phyloP scores from a whole-genome alignment of 495 filamentous ascomycete species.

The Geoglossum glabrum region DNA sequence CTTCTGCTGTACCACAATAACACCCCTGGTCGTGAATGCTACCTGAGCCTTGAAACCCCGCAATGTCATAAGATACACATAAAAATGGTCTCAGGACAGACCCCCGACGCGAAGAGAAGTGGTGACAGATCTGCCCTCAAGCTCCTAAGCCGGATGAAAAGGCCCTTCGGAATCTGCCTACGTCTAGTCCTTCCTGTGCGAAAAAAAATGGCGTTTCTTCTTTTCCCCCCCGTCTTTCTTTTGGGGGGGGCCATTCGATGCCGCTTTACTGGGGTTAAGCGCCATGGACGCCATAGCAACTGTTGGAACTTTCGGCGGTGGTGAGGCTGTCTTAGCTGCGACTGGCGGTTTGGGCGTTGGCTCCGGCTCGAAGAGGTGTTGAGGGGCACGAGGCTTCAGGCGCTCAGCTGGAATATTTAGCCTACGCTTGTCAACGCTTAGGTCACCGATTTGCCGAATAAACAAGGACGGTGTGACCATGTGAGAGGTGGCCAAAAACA shows the following conservation, averaged over 20 bases:
- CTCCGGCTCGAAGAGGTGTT: constrained; percentile 70
- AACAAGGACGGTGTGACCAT: constrained; percentile 72
- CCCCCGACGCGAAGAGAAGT: background rate
- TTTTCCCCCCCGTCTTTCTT: constrained; percentile 2
- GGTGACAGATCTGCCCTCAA: background rate
- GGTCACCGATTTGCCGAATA: constrained; percentile 59
- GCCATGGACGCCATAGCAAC: constrained; percentile 1
- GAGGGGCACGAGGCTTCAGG: constrained; percentile 61
- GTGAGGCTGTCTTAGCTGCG: constrained; percentile 1
- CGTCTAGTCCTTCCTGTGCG: no score
- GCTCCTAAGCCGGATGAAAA: no score
- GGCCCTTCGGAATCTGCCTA: background rate
- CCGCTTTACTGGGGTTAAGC: background rate
- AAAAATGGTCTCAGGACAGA: background rate
- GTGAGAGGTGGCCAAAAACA: constrained; percentile 82
- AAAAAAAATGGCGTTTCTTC: constrained; percentile 8
- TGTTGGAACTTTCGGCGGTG: background rate
- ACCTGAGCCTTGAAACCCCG: background rate
- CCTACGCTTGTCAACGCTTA: constrained; percentile 49
- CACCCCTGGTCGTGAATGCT: background rate
- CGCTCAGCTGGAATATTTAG: constrained; percentile 66
- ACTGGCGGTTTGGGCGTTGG: constrained; percentile 27
- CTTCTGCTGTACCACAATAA: no score
- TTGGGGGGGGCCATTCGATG: background rate
- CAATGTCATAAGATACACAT: background rate